Conservation (phyloP, 768 basidiomycete species). For the Tylopilus plumbeoviolaceoides region DNA sequence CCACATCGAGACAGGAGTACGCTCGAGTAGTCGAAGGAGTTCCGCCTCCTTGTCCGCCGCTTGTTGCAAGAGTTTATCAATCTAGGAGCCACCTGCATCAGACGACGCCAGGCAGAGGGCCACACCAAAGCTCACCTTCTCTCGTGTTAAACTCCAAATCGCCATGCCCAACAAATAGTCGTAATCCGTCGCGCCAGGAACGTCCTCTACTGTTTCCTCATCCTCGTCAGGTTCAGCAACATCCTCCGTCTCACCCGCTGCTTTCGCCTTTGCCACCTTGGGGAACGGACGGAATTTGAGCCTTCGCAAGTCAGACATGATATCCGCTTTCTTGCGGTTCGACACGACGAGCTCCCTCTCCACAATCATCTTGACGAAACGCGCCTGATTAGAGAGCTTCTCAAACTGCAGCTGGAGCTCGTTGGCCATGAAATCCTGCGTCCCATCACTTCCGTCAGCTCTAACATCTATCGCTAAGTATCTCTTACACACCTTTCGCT, state of each 20-base stretch:
- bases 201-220: constrained; percentile 38
- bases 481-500: constrained; percentile 70
- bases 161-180: constrained; percentile 96
- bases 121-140: constrained; percentile 55
- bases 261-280: constrained; percentile 66
- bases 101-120: not conserved
- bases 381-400: constrained; percentile 88
- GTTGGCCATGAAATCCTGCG: constrained; percentile 77
- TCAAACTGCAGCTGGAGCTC: constrained; percentile 81
- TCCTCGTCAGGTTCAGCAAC: constrained; percentile 51
- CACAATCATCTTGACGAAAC: constrained; percentile 96
- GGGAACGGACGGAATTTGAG: constrained; percentile 91
- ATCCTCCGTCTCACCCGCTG: constrained; percentile 61
- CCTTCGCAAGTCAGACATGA: constrained; percentile 78
- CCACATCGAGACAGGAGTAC: constrained; percentile 83
- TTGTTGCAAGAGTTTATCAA: constrained; percentile 78
- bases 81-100: constrained; percentile 41
- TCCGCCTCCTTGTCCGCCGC: constrained; percentile 80
- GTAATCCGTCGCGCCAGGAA: constrained; percentile 58
- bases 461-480: not conserved
- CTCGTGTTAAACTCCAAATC: constrained; percentile 91
- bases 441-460: not conserved
- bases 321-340: constrained; percentile 84
- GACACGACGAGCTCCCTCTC: constrained; percentile 76
- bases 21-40: constrained; percentile 70